Base-by-base conservation (phyloP, 176 grass and related monocot genomes). In the Calamus simplicifolius region DNA sequence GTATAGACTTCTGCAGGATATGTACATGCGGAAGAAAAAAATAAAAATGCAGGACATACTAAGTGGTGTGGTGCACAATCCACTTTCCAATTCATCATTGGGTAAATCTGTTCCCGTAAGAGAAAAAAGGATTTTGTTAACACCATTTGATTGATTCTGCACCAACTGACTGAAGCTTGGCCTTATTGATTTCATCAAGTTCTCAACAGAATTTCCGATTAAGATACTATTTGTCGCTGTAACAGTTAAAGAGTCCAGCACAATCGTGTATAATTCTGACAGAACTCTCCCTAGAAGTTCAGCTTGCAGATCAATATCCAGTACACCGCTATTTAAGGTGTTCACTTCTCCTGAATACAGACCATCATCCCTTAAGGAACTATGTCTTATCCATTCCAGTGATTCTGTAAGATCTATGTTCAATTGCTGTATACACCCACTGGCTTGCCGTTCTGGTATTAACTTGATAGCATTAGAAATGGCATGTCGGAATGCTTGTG, bases 391-490 rank as follows among this genome's bases (percentile, higher is more conserved):
- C 93, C 87, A 98, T 73, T 85, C 85, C 59, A 91, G 63, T 59
- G 87, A 82, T 61, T 84, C 62, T 63, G 54, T 50, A 66, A 92
- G 58, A 64, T 98, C 93, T 26, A 54, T 50, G 66, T 78, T 85
- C 38, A 98, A 77, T 51, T 92, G 81, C 52, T 92, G 83, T 60
- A 98, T 73, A 29, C 81, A 98, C 19, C 68, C 71, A 77, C 84
- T 85, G 48, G 87, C 78, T 63, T 97, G 87, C 12, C 87, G 72
- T 80, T 92, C 84, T 53, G 84, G 93, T 85, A 92, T 97, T 60
- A 67, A 88, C 48, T 80, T 92, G 63, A 97, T 56, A 59, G 87
- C 85, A 66, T 77, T 78, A 66, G 69, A 61, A 61, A 97, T 81
- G 58, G 81, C 69, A 69, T 59, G 69, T 52, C 18, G 77, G 54